Percentiles rank a stretch among this genome's conserved stretches.
Conservation (phyloP, 2,329 filamentous ascomycete genomes). For the Botrytis pseudocinerea region DNA sequence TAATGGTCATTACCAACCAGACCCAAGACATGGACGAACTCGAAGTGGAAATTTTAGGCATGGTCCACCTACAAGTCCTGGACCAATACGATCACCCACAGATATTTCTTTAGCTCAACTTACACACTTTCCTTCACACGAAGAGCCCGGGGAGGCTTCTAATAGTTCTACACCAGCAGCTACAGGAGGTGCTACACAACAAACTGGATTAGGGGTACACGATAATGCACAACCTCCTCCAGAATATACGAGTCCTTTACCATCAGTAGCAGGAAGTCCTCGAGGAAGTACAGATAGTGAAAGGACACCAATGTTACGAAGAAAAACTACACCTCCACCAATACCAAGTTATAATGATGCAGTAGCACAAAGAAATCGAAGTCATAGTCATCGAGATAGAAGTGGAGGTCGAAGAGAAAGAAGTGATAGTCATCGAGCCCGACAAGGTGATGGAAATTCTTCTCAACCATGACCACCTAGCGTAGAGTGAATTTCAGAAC, state of each 20-base stretch:
- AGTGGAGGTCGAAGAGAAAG: conserved; percentile 26
- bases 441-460: conserved; percentile 22
- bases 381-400: conserved; percentile 29
- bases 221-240: conserved; percentile 66
- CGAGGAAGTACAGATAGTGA: conserved; percentile 55
- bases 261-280: conserved; percentile 51
- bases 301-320: conserved; percentile 51
- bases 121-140: conserved; percentile 65
- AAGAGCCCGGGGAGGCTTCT: conserved; percentile 60
- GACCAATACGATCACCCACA: conserved; percentile 85
- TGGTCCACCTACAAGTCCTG: conserved; percentile 75
- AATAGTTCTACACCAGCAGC: conserved; percentile 41
- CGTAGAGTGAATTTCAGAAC: neutral
- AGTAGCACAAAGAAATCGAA: conserved; percentile 37
- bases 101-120: conserved; percentile 93
- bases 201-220: conserved; percentile 31
- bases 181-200: conserved; percentile 30
- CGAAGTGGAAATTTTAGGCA: conserved; percentile 78
- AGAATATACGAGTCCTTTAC: conserved; percentile 67
- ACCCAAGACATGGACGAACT: conserved; percentile 64
- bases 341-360: conserved; percentile 43
- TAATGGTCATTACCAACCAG: conserved; percentile 42
- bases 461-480: conserved; percentile 30
- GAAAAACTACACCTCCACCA: conserved; percentile 39
- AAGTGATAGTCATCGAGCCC: conserved; percentile 30